Evolutionary conservation across 306 rosid genomes (phyloP), one percentile per base, ranked within the genome.

Genomic region (Sechiopsis laciniata): DNA sequence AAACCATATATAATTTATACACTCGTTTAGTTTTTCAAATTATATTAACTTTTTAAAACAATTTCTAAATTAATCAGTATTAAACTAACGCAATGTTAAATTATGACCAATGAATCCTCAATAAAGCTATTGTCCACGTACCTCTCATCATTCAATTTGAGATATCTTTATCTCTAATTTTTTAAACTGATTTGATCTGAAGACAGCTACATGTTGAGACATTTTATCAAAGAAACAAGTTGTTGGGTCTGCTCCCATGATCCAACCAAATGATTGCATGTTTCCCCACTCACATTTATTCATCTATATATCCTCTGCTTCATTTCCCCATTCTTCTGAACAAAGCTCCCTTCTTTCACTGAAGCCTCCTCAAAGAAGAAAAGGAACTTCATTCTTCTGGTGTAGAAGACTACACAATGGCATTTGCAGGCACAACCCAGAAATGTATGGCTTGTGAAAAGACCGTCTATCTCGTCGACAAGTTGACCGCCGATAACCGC

Each of bases 361-460:
- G 37, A 46, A 67, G 40, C 35, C 55, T 66, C 55, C 55, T 40
- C 54, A 19, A 35, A 66, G 35, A 64, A 64, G 72, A 32, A 66
- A 20, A 9, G 45, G 10, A 45, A 10, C 17, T 66, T 45, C 55
- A 19, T 64, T 64, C 52, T 64, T 63, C 24, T 63, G 13, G 70
- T 32, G 70, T 35, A n/a, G 4, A 64, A n/a, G 11, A 66, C 45
- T 37, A 7, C 45, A 5, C 42, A 29, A 89, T 91, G 99, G 99
- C 99, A 74, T 94, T 94, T 86, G 96, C 97, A 80, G 99, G 99
- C 80, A 94, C 99, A 80, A 94, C 97, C 73, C 99, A 94, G 88
- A 94, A 94, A 61, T 94, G 99, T 78, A 94, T 94, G 99, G 99
- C 99, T 37, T 94, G 99, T 82, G 97, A 85, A 78, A 94, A 91